Conservation (phyloP, 1,139 yeast genomes). For the Yamadazyma oceani region DNA sequence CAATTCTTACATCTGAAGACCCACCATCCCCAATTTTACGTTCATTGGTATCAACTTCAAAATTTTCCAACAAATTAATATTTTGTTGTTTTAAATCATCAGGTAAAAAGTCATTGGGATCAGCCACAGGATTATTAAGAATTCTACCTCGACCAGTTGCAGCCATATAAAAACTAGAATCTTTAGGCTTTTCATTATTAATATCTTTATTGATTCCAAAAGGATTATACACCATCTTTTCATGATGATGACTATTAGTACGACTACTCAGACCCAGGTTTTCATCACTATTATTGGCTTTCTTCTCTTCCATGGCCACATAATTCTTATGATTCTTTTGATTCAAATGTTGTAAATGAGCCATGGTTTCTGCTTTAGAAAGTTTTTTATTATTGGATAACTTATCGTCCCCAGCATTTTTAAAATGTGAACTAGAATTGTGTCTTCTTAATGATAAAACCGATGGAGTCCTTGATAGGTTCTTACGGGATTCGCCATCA, state of each 20-base stretch:
- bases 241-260: constrained; percentile 15
- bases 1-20: constrained; percentile 61
- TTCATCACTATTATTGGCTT: constrained; percentile 3
- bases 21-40: constrained; percentile 71
- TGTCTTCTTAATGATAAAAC: constrained; percentile 29
- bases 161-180: constrained; percentile 41
- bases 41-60: constrained; percentile 49
- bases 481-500: constrained; percentile 1
- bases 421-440: constrained; percentile 19
- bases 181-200: constrained; percentile 36
- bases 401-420: constrained; percentile 14
- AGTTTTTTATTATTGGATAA: constrained; percentile 22
- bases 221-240: constrained; percentile 47
- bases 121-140: constrained; percentile 62
- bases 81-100: constrained; percentile 50
- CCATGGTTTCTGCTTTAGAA: constrained; percentile 40
- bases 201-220: constrained; percentile 43
- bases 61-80: constrained; percentile 57
- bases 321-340: constrained; percentile 24
- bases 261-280: constrained; percentile 1
- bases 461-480: constrained; percentile 24
- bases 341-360: constrained; percentile 37
- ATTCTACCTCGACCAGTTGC: constrained; percentile 35
- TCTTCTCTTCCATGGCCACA: constrained; percentile 19
- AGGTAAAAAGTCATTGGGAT: constrained; percentile 69